These are phyloP conservation scores for Arachnomyces sp. DNA, from an alignment of 2,329 filamentous ascomycete species.

Conservation along the genomic window DNA sequence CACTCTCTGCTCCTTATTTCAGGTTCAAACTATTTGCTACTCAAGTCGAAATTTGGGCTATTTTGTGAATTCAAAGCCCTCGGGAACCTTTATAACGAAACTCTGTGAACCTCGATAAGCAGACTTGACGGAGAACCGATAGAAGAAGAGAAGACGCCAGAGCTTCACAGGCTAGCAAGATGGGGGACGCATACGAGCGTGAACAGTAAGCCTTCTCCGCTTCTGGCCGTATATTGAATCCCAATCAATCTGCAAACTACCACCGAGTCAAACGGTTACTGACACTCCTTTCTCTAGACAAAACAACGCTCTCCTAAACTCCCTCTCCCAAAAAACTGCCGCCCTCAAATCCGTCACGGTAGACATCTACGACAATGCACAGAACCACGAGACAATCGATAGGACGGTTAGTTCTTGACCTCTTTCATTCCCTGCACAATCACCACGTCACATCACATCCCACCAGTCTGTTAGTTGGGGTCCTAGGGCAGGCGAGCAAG, in stretches of 20 bases:
- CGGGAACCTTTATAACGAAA: too few relatives aligned
- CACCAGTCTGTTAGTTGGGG: background rate
- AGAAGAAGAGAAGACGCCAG: background rate
- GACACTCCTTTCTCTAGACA: slow-evolving; percentile 45
- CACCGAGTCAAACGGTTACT: slow-evolving; percentile 10
- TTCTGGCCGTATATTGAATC: background rate
- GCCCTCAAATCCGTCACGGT: slow-evolving; percentile 88
- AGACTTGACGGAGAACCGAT: slow-evolving; percentile 1
- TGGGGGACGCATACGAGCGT: slow-evolving; percentile 71
- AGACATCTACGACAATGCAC: slow-evolving; percentile 95
- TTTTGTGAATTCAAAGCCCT: too few relatives aligned
- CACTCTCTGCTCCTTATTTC: too few relatives aligned
- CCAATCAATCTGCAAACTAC: slow-evolving; percentile 5
- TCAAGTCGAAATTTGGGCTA: background rate
- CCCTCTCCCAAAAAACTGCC: slow-evolving; percentile 83
- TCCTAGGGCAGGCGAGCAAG: too few relatives aligned
- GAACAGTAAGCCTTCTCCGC: slow-evolving; percentile 46
- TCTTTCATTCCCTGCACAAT: slow-evolving; percentile 1
- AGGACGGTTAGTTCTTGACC: slow-evolving; percentile 55
- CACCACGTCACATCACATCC: background rate
- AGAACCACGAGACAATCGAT: slow-evolving; percentile 80
- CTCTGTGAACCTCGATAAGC: too few relatives aligned
- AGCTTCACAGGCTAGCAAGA: slow-evolving; percentile 26
- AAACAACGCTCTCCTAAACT: slow-evolving; percentile 89
- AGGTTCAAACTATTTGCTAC: too few relatives aligned